Evolutionary conservation across 805 yeast genomes (phyloP).

Genomic region (Torulaspora microellipsoides): DNA sequence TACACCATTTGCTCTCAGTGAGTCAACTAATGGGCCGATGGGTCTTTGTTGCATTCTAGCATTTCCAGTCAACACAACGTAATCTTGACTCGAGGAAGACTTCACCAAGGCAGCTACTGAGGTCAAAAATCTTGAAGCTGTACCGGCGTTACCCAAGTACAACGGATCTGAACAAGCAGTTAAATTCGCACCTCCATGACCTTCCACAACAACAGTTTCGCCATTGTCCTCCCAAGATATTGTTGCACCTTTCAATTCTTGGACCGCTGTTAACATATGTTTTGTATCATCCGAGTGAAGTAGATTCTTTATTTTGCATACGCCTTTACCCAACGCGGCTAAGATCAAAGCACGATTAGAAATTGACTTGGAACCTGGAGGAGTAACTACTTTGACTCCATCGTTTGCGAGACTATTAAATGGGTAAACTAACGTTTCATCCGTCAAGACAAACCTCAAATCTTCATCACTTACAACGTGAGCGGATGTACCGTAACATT

Average conservation of each 20-base stretch:
- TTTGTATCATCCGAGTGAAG: constrained; percentile 96
- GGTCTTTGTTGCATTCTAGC: constrained; percentile 97
- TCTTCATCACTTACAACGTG: constrained; percentile 78
- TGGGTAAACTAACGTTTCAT: constrained; percentile 66
- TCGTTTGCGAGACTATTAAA: constrained; percentile 37
- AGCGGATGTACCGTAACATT: constrained; percentile 84
- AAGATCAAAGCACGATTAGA: constrained; percentile 90
- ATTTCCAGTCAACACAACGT: constrained; percentile 81
- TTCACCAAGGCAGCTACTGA: constrained; percentile 84
- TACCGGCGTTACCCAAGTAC: constrained; percentile 95
- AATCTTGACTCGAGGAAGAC: constrained; percentile 38
- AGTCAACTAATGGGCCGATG: constrained; percentile 92
- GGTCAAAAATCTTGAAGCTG: constrained; percentile 92
- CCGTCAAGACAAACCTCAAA: constrained; percentile 75
- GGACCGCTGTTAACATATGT: constrained; percentile 86
- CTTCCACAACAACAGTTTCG: constrained; percentile 76
- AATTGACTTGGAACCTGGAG: constrained; percentile 97
- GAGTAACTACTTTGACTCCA: constrained; percentile 48
- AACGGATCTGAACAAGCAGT: constrained; percentile 60
- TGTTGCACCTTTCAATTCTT: constrained; percentile 73
- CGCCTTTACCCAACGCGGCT: constrained; percentile 88
- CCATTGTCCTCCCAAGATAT: constrained; percentile 84
- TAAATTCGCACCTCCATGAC: constrained; percentile 75
- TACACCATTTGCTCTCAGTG: constrained; percentile 77
- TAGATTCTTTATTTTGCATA: constrained; percentile 75